Evolutionary conservation across 2,329 filamentous ascomycete genomes (phyloP).

Genomic region (Mycosphaerelloides madeirae): DNA sequence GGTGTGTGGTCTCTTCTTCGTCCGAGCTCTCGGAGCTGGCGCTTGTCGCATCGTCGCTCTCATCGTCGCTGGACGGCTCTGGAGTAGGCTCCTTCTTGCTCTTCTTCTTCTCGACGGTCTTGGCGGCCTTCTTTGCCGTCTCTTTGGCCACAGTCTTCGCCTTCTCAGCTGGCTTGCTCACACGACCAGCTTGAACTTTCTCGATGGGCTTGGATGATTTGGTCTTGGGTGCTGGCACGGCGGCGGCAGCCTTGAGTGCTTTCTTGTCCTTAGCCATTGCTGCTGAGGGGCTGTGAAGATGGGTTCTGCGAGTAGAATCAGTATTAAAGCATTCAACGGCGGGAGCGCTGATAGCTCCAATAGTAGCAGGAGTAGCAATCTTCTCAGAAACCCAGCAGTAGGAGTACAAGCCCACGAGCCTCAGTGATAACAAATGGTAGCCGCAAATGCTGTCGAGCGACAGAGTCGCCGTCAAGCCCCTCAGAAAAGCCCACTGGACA

Average conservation of each 20-base stretch:
- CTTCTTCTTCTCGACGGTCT: constrained; percentile 43
- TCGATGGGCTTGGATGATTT: constrained; percentile 34
- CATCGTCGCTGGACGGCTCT: constrained; percentile 38
- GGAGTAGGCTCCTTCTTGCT: constrained; percentile 45
- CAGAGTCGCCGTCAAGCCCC: constrained; percentile 29
- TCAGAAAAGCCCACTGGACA: constrained; percentile 32
- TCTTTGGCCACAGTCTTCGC: constrained; percentile 55
- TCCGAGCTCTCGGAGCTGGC: constrained; percentile 36
- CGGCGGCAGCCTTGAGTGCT: constrained; percentile 28
- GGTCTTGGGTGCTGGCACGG: constrained; percentile 22
- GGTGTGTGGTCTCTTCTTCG: constrained; percentile 25
- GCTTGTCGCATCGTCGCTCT: constrained; percentile 29
- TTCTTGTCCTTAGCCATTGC: constrained; percentile 45
- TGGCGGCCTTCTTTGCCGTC: constrained; percentile 47
- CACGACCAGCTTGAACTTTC: constrained; percentile 59
- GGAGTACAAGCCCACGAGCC: constrained; percentile 38
- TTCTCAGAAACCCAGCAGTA: constrained; percentile 36
- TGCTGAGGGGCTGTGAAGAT: constrained; percentile 33
- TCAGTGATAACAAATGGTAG: constrained; percentile 32
- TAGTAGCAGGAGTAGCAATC: constrained; percentile 16
- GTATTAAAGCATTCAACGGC: constrained; percentile 16
- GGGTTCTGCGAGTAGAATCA: constrained; percentile 23
- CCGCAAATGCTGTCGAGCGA: constrained; percentile 33
- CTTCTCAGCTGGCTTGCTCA: constrained; percentile 63
- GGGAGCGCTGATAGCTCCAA: neutral